Conservation (phyloP, 768 basidiomycete species). For the Mycena polygramma region DNA sequence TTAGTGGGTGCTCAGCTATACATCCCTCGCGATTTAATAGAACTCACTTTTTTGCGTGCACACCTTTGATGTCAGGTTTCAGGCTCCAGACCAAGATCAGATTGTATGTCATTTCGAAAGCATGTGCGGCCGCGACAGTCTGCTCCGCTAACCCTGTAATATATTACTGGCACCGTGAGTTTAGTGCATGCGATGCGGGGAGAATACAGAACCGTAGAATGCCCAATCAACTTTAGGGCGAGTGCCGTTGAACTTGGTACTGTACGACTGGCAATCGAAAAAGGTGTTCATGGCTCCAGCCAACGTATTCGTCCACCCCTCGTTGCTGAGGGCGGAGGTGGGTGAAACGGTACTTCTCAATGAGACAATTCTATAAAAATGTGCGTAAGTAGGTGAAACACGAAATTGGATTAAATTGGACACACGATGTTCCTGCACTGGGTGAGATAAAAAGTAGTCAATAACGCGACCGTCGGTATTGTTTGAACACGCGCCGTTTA, state of each 20-base stretch:
- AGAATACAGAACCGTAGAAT: slow-evolving; percentile 41
- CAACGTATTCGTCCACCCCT: slow-evolving; percentile 34
- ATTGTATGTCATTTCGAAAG: slow-evolving; percentile 45
- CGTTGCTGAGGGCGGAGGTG: slow-evolving; percentile 22
- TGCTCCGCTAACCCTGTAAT: slow-evolving; percentile 41
- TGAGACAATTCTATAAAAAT: slow-evolving; percentile 32
- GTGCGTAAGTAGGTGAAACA: not conserved
- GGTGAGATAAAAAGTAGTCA: not conserved
- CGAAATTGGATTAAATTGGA: not conserved
- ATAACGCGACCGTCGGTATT: not conserved
- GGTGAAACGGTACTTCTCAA: slow-evolving; percentile 30
- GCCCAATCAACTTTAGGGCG: slow-evolving; percentile 32
- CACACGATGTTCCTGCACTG: slow-evolving; percentile 36
- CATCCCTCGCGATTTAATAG: not conserved
- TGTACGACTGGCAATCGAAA: slow-evolving; percentile 45
- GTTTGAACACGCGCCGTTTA: slow-evolving; percentile 36
- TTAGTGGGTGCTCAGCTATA: not conserved
- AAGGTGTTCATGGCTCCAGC: slow-evolving; percentile 39
- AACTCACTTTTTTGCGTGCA: slow-evolving; percentile 41
- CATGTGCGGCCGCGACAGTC: slow-evolving; percentile 43
- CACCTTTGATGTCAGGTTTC: slow-evolving; percentile 35
- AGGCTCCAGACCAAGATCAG: slow-evolving; percentile 44
- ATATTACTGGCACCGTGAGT: not conserved
- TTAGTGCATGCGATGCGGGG: no score
- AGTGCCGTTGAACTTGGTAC: slow-evolving; percentile 17